Conservation (phyloP, 1,139 yeast genomes). For the Pichiaceae sp. region DNA sequence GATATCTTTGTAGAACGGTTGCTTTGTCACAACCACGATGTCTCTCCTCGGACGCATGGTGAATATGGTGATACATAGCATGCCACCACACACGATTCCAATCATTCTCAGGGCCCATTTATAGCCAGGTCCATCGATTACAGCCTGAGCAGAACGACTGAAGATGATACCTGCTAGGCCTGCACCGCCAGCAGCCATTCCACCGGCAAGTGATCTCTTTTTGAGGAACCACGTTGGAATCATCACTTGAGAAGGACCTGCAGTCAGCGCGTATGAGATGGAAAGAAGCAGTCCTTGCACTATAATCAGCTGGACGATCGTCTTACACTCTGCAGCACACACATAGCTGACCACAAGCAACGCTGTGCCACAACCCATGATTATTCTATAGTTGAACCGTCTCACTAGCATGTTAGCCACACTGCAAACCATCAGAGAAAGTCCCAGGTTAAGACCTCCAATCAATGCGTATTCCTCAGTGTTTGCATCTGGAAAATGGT, state of each 20-base stretch:
- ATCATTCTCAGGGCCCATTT: conserved; percentile 62
- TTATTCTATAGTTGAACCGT: conserved; percentile 28
- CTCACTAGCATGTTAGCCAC: conserved; percentile 32
- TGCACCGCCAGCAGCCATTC: conserved; percentile 47
- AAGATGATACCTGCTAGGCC: conserved; percentile 54
- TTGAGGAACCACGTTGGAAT: conserved; percentile 56
- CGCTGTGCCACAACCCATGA: conserved; percentile 39
- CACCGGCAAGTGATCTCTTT: conserved; percentile 49
- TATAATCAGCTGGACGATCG: conserved; percentile 52
- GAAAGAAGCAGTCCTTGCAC: conserved; percentile 67
- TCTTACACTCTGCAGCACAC: conserved; percentile 55
- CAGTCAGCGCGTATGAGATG: conserved; percentile 48
- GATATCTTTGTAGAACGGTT: conserved; percentile 12
- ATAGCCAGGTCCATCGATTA: conserved; percentile 46
- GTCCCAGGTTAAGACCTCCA: conserved; percentile 55
- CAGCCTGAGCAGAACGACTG: conserved; percentile 28
- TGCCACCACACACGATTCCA: conserved; percentile 34
- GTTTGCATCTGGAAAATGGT: conserved; percentile 49
- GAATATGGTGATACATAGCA: conserved; percentile 28
- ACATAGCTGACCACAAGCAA: conserved; percentile 51
- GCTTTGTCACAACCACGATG: conserved; percentile 19
- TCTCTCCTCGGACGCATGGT: conserved; percentile 41
- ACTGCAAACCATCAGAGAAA: conserved; percentile 55
- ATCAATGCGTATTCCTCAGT: conserved; percentile 57
- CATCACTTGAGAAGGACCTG: conserved; percentile 48